A percentile compares a stretch with the other conserved stretches of the same genome.
Conservation (phyloP, 345 rosid species). For the Corchorus capsularis region DNA sequence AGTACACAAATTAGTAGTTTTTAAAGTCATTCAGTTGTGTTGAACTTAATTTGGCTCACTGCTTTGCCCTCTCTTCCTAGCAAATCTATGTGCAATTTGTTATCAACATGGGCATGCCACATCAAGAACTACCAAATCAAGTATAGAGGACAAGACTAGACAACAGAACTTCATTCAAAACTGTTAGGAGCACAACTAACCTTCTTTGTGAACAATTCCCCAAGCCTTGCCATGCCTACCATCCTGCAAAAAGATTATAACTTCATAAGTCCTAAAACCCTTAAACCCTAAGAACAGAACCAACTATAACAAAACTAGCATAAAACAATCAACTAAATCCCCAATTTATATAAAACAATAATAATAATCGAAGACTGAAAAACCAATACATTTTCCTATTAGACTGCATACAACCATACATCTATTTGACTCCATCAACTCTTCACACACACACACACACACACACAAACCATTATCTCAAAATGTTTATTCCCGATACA, state of each 20-base stretch:
- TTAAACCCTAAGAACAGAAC: background rate
- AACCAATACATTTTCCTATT: constrained; percentile 5
- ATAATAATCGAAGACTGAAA: background rate
- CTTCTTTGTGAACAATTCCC: constrained; percentile 88
- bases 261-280: constrained; percentile 25
- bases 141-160: background rate
- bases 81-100: background rate
- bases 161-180: background rate
- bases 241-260: constrained; percentile 57
- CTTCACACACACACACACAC: background rate
- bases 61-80: background rate
- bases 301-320: background rate
- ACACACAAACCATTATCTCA: background rate
- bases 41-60: background rate
- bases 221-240: constrained; percentile 97
- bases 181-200: constrained; percentile 38
- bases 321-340: background rate
- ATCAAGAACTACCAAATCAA: background rate
- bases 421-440: background rate
- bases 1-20: background rate
- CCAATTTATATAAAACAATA: background rate
- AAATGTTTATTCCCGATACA: background rate
- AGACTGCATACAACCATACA: background rate
- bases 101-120: background rate
- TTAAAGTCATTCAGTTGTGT: background rate